phyloP scores from a whole-genome alignment of 306 rosid species.

The Neltuma alba region DNA sequence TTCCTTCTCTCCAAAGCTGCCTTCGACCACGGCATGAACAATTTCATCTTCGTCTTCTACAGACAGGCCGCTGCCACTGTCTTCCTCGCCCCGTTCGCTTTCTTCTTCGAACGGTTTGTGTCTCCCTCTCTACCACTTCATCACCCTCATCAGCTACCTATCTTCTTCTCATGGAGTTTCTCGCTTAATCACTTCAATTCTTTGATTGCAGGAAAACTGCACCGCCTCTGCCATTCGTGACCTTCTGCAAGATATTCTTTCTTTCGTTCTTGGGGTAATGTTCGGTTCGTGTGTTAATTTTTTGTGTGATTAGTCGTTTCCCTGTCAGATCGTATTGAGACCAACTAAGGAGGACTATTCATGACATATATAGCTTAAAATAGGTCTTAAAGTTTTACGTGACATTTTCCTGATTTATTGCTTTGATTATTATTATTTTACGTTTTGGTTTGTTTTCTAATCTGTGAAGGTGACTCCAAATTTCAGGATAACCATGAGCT shows the following conservation, averaged over 20 bases:
- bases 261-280: conserved; percentile 76
- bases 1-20: conserved; percentile 73
- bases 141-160: too few relatives aligned
- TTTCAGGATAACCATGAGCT: conserved; percentile 64
- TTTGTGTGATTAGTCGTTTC: not conserved
- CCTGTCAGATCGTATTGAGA: not conserved
- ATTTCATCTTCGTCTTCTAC: conserved; percentile 69
- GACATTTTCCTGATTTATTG: not conserved
- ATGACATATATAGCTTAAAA: not conserved
- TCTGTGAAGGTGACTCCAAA: not conserved
- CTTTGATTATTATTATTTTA: not conserved
- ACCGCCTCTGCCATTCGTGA: conserved; percentile 57
- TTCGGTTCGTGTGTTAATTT: not conserved
- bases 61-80: conserved; percentile 69
- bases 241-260: conserved; percentile 75
- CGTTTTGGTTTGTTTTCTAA: not conserved
- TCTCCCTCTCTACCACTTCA: not conserved
- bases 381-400: not conserved
- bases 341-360: not conserved
- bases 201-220: conserved; percentile 53
- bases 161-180: not conserved
- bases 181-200: not conserved
- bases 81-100: conserved; percentile 58
- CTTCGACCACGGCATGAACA: conserved; percentile 84
- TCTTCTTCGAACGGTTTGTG: conserved; percentile 58